Conservation (phyloP, 1,284 basidiomycete species). For the Pseudozyma sp. region DNA sequence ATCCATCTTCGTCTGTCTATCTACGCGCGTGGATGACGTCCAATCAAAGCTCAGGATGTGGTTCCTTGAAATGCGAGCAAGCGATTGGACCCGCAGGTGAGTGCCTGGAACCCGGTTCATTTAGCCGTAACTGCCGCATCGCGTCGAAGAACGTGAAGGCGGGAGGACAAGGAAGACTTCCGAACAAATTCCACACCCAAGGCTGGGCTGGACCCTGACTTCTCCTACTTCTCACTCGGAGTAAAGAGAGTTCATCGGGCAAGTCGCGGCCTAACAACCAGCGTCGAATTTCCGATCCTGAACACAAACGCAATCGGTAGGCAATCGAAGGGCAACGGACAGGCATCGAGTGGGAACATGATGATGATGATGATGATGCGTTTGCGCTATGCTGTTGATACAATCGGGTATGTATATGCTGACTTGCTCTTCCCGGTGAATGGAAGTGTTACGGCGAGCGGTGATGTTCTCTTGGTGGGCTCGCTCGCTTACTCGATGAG, state of each 20-base stretch:
- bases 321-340: too few species aligned
- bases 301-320: neutral
- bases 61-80: neutral
- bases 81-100: constrained; percentile 2
- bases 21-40: constrained; percentile 16
- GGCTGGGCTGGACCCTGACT: neutral
- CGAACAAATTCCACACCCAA: constrained; percentile 8
- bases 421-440: too few species aligned
- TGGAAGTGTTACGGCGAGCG: neutral
- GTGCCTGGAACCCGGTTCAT: too few species aligned
- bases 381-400: too few species aligned
- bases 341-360: too few species aligned
- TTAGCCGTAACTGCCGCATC: too few species aligned
- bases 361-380: too few species aligned
- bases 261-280: constrained; percentile 11
- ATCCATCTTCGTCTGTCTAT: neutral
- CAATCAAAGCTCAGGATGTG: constrained; percentile 18
- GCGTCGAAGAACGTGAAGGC: too few species aligned
- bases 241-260: neutral
- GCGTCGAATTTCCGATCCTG: neutral
- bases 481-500: constrained; percentile 19
- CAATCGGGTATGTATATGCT: too few species aligned
- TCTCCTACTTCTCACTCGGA: neutral
- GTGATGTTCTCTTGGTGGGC: neutral
- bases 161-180: neutral